These are phyloP conservation scores for Sporothrix globosa DNA, from an alignment of 2,329 filamentous ascomycete species.

Conservation along the genomic window DNA sequence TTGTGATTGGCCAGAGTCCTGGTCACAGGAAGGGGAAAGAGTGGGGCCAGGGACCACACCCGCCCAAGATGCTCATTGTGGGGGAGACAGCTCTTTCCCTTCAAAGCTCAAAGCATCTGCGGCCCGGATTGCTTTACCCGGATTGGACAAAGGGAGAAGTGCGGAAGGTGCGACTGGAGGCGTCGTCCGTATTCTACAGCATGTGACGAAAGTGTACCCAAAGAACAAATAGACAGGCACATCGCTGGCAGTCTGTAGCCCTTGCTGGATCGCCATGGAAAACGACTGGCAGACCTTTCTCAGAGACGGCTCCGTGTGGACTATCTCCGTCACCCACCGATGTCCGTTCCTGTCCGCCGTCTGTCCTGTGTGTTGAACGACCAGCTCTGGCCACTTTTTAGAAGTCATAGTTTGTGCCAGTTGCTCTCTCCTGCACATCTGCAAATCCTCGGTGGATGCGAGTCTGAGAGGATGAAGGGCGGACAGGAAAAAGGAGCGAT, in stretches of 20 bases:
- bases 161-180: not conserved
- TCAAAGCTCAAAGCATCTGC: not conserved
- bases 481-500: not conserved
- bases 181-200: not conserved
- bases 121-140: conserved; percentile 24
- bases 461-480: not conserved
- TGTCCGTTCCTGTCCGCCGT: too few relatives aligned
- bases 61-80: not conserved
- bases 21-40: conserved; percentile 16
- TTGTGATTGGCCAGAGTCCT: not conserved
- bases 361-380: too few relatives aligned
- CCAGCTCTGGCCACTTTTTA: too few relatives aligned
- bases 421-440: not conserved
- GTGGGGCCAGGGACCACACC: not conserved
- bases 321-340: conserved; percentile 1
- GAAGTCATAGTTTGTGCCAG: not conserved
- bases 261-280: conserved; percentile 14
- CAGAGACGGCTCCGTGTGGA: not conserved
- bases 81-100: conserved; percentile 17
- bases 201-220: not conserved
- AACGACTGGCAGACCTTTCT: conserved; percentile 27
- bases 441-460: too few relatives aligned
- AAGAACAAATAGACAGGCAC: not conserved
- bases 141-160: conserved; percentile 7
- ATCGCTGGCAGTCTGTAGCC: conserved; percentile 4